These are phyloP conservation scores for Neurospora sublineolata DNA, from an alignment of 495 filamentous ascomycete species.

Conservation along the genomic window DNA sequence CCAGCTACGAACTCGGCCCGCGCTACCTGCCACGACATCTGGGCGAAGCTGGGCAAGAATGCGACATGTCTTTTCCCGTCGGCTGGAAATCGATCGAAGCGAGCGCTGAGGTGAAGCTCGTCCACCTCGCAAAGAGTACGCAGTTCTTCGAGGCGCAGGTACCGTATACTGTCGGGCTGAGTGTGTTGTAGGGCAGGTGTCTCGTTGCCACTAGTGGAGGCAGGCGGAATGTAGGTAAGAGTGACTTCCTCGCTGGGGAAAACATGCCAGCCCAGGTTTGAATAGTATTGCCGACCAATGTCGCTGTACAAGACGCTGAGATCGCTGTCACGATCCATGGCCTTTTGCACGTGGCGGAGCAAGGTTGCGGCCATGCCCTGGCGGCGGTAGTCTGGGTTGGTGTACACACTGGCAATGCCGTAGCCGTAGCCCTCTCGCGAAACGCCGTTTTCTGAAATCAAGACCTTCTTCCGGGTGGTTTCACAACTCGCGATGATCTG, in stretches of 20 bases:
- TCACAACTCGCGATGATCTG: constrained; percentile 71
- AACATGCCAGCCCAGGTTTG: constrained; percentile 62
- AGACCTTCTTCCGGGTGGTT: constrained; percentile 58
- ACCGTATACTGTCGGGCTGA: constrained; percentile 8
- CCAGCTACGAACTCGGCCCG: constrained; percentile 65
- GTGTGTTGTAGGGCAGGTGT: constrained; percentile 3
- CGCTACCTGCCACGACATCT: constrained; percentile 70
- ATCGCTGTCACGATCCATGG: constrained; percentile 34
- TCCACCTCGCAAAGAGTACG: constrained; percentile 44
- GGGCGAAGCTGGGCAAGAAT: constrained; percentile 56
- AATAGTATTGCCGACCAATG: constrained; percentile 80
- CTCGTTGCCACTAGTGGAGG: not conserved
- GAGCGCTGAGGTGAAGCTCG: constrained; percentile 30
- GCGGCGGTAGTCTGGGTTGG: constrained; percentile 54
- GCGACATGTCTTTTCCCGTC: constrained; percentile 43
- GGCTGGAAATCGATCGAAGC: constrained; percentile 8
- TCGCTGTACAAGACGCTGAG: constrained; percentile 77
- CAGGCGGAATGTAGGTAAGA: constrained; percentile 34
- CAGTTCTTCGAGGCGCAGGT: constrained; percentile 38
- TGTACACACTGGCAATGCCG: constrained; percentile 76
- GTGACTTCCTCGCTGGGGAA: constrained; percentile 60
- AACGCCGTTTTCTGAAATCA: constrained; percentile 27
- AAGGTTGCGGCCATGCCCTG: constrained; percentile 64
- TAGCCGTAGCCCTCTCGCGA: constrained; percentile 58
- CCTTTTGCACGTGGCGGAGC: constrained; percentile 30